phyloP scores from a whole-genome alignment of 306 rosid genomes.

The Prunus mume region DNA sequence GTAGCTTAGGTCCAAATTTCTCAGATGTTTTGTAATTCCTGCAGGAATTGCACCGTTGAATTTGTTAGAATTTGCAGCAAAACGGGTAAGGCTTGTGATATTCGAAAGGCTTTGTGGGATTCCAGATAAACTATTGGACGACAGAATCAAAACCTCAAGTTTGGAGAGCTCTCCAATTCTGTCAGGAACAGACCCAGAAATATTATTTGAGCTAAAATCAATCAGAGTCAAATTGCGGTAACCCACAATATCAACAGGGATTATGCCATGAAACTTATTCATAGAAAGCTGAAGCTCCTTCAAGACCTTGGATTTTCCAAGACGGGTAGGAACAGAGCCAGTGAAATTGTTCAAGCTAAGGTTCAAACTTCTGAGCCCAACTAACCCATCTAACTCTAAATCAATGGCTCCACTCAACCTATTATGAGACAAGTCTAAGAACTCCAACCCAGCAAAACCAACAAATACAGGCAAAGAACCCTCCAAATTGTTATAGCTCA shows the following conservation, averaged over 20 bases:
- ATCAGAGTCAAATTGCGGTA: conserved; percentile 44
- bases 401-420: not conserved
- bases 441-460: conserved; percentile 58
- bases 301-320: conserved; percentile 52
- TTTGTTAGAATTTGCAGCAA: conserved; percentile 57
- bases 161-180: conserved; percentile 50
- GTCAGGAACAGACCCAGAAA: conserved; percentile 44
- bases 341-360: conserved; percentile 23
- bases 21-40: conserved; percentile 46
- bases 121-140: conserved; percentile 46
- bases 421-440: conserved; percentile 69
- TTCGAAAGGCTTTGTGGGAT: conserved; percentile 44
- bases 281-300: conserved; percentile 54
- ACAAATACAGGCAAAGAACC: conserved; percentile 51
- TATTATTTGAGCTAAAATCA: conserved; percentile 30
- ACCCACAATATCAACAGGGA: conserved; percentile 44
- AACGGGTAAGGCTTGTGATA: conserved; percentile 46
- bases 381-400: conserved; percentile 47
- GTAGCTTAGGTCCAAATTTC: conserved; percentile 62
- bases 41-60: conserved; percentile 49
- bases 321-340: conserved; percentile 47
- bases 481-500: conserved; percentile 41
- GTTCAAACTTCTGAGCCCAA: conserved; percentile 45
- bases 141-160: conserved; percentile 57
- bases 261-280: conserved; percentile 32